These are phyloP conservation scores for Elongisporangium anandrum DNA, from an alignment of 352 stramenopile species.

Conservation along the genomic window DNA sequence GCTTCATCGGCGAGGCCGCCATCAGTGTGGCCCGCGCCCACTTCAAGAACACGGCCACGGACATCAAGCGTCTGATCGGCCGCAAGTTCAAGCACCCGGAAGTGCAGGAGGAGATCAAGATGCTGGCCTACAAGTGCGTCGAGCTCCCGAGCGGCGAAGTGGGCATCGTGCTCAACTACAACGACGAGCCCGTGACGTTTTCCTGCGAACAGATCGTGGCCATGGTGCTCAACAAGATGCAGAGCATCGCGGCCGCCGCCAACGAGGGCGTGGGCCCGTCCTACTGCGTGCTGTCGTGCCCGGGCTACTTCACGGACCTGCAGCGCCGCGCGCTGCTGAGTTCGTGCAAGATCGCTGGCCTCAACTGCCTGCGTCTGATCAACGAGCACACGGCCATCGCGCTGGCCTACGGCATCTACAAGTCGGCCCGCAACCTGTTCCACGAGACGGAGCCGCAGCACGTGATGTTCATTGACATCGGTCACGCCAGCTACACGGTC, in stretches of 20 bases:
- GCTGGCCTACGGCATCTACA: conserved; percentile 96
- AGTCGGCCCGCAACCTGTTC: conserved; percentile 94
- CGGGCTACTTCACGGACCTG: conserved; percentile 96
- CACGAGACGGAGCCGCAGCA: conserved; percentile 91
- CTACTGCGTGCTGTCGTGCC: conserved; percentile 95
- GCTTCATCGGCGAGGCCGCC: conserved; percentile 92
- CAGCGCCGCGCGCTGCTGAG: conserved; percentile 95
- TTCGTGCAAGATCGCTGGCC: conserved; percentile 90
- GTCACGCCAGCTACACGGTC: conserved; percentile 91
- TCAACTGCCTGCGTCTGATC: conserved; percentile 97
- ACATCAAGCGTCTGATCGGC: conserved; percentile 97
- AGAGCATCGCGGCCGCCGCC: conserved; percentile 90
- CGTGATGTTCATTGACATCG: conserved; percentile 99
- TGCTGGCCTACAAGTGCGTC: conserved; percentile 89
- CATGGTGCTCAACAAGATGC: conserved; percentile 98
- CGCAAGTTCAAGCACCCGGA: conserved; percentile 95
- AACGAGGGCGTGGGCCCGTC: conserved; percentile 86
- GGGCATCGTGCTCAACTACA: conserved; percentile 91
- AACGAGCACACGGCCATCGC: conserved; percentile 97
- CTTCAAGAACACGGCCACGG: conserved; percentile 97
- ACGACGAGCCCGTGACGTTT: conserved; percentile 88
- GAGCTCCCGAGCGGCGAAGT: conserved; percentile 86
- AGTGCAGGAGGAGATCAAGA: conserved; percentile 94
- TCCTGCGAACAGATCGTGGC: conserved; percentile 95
- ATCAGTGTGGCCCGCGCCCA: conserved; percentile 92